Evolutionary conservation across 1,139 yeast species (phyloP).

Genomic region (Yamadazyma diospyri): DNA sequence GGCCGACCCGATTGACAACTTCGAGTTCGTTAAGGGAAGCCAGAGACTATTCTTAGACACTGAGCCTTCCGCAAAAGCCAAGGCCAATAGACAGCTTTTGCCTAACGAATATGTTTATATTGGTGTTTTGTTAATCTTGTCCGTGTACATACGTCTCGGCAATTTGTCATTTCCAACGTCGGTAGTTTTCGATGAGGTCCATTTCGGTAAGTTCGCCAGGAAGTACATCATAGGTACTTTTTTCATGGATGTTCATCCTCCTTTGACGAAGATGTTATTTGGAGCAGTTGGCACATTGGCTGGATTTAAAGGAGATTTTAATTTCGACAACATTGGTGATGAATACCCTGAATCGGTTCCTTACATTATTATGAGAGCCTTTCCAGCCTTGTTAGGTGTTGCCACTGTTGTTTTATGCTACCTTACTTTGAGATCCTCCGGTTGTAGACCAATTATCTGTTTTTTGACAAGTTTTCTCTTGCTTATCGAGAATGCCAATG

Average conservation of each 20-base stretch:
- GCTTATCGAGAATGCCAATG: slow-evolving; percentile 78
- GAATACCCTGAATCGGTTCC: slow-evolving; percentile 59
- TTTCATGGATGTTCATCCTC: slow-evolving; percentile 95
- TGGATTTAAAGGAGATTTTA: slow-evolving; percentile 76
- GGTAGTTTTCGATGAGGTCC: slow-evolving; percentile 39
- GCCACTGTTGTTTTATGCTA: slow-evolving; percentile 74
- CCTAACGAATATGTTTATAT: slow-evolving; percentile 32
- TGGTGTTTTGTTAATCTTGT: slow-evolving; percentile 47
- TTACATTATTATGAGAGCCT: slow-evolving; percentile 76
- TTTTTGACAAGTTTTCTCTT: slow-evolving; percentile 64
- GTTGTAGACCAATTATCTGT: slow-evolving; percentile 78
- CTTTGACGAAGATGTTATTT: slow-evolving; percentile 83
- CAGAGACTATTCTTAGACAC: slow-evolving; percentile 11
- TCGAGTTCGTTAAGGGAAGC: slow-evolving; percentile 9
- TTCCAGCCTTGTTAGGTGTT: slow-evolving; percentile 81
- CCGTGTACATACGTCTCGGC: slow-evolving; percentile 45
- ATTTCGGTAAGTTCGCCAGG: slow-evolving; percentile 73
- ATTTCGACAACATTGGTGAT: slow-evolving; percentile 70
- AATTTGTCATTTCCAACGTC: slow-evolving; percentile 27
- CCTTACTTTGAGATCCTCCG: slow-evolving; percentile 80
- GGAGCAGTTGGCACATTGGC: slow-evolving; percentile 72
- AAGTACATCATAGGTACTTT: slow-evolving; percentile 68
- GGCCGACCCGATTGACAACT: slow-evolving; percentile 9
- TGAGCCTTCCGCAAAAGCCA: slow-evolving; percentile 5
- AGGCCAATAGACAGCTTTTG: slow-evolving; percentile 8